Percentiles rank a stretch among this genome's conserved stretches.
phyloP scores from a whole-genome alignment of 768 basidiomycete genomes.

The Amylocystis lapponica region DNA sequence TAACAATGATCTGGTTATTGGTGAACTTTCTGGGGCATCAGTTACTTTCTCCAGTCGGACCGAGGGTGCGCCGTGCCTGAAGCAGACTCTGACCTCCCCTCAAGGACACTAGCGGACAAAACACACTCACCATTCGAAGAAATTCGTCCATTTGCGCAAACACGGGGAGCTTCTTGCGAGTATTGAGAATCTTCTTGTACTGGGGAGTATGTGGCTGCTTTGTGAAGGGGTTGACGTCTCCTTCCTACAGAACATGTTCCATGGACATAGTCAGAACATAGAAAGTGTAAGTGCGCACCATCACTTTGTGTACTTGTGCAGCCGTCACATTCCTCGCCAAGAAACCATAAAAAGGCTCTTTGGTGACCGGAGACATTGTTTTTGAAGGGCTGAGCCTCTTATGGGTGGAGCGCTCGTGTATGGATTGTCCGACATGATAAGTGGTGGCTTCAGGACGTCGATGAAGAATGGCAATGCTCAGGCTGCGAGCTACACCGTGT shows the following conservation, averaged over 20 bases:
- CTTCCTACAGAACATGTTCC: slow-evolving; percentile 43
- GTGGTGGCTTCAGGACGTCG: no score
- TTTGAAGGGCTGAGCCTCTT: not conserved
- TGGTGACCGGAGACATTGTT: slow-evolving; percentile 2
- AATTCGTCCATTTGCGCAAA: slow-evolving; percentile 92
- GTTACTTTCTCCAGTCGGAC: slow-evolving; percentile 14
- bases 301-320: slow-evolving; percentile 17
- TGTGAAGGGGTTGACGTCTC: slow-evolving; percentile 86
- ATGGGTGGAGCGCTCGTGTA: slow-evolving; percentile 19
- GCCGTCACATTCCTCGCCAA: slow-evolving; percentile 19
- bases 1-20: slow-evolving; percentile 79
- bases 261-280: not conserved
- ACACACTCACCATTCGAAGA: slow-evolving; percentile 68
- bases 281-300: slow-evolving; percentile 12
- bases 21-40: slow-evolving; percentile 47
- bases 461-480: no score
- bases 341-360: slow-evolving; percentile 22
- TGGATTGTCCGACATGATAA: slow-evolving; percentile 14
- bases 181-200: slow-evolving; percentile 83
- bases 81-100: slow-evolving; percentile 27
- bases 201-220: slow-evolving; percentile 66
- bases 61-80: slow-evolving; percentile 16
- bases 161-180: slow-evolving; percentile 86
- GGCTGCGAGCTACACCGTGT: no score
- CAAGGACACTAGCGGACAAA: slow-evolving; percentile 2